phyloP scores from a whole-genome alignment of 106 monocot genomes.

The Iris macrosiphon region DNA sequence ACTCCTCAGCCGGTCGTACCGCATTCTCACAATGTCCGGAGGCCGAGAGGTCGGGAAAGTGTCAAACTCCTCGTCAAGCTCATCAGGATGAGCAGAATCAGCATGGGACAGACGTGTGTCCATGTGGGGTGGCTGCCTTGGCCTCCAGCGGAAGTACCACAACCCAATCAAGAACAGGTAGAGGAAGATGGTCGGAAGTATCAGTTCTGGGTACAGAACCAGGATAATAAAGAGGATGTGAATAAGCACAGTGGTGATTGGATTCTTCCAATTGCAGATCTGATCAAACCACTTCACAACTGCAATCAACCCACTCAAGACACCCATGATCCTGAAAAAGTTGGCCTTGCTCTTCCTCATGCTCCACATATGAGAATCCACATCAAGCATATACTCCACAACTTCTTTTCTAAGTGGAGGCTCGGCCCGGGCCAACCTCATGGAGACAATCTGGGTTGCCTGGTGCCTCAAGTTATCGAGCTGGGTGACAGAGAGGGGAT shows the following conservation, averaged over 20 bases:
- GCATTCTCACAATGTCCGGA: slow-evolving; percentile 45
- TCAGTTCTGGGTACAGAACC: slow-evolving; percentile 58
- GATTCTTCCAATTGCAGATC: slow-evolving; percentile 62
- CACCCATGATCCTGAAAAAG: slow-evolving; percentile 57
- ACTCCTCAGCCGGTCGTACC: slow-evolving; percentile 72
- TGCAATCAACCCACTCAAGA: slow-evolving; percentile 33
- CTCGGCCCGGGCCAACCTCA: slow-evolving; percentile 56
- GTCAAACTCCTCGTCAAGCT: slow-evolving; percentile 80
- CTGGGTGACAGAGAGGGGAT: slow-evolving; percentile 56
- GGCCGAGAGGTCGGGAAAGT: slow-evolving; percentile 52
- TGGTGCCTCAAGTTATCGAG: slow-evolving; percentile 48
- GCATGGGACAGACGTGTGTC: slow-evolving; percentile 60
- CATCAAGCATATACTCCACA: slow-evolving; percentile 73
- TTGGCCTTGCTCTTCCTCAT: slow-evolving; percentile 85
- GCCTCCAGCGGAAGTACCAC: slow-evolving; percentile 55
- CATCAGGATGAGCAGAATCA: slow-evolving; percentile 46
- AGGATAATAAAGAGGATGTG: slow-evolving; percentile 60
- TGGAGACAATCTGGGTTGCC: slow-evolving; percentile 54
- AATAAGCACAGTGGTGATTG: slow-evolving; percentile 54
- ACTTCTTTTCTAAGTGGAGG: slow-evolving; percentile 65
- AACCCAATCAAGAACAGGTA: slow-evolving; percentile 68
- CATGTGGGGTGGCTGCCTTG: slow-evolving; percentile 64
- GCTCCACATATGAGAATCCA: slow-evolving; percentile 72
- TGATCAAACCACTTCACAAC: slow-evolving; percentile 39
- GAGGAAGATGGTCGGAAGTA: slow-evolving; percentile 61